A percentile compares a stretch with the other conserved stretches of the same genome.
Evolutionary conservation across 345 rosid species (phyloP).

Genomic region (Turnera subulata): DNA sequence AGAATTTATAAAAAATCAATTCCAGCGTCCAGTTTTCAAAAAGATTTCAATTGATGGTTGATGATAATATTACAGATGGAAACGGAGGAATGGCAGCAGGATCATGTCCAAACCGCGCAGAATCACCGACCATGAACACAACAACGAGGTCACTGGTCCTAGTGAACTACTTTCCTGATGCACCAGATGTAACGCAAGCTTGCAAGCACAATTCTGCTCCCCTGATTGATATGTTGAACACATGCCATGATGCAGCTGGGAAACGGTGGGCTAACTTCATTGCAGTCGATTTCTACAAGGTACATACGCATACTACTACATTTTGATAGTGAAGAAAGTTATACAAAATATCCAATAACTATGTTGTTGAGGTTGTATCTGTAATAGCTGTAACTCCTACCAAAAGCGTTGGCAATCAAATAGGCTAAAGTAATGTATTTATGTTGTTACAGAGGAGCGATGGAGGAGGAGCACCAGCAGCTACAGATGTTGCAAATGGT

Average conservation of each 20-base stretch:
- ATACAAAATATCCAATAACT: too few species aligned
- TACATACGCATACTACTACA: neutral
- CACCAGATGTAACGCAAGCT: constrained; percentile 13
- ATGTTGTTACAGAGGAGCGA: constrained; percentile 23
- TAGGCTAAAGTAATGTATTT: neutral
- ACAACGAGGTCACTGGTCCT: constrained; percentile 18
- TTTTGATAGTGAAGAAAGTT: too few species aligned
- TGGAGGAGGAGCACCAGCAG: constrained; percentile 29
- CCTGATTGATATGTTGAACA: constrained; percentile 18
- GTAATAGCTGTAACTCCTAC: too few species aligned
- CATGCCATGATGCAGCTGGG: constrained; percentile 20
- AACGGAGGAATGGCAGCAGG: constrained; percentile 21
- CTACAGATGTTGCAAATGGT: constrained; percentile 26
- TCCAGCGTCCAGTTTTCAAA: too few species aligned
- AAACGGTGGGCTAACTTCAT: constrained; percentile 33
- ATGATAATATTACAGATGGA: constrained; percentile 15
- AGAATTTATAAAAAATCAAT: neutral
- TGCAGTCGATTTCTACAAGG: constrained; percentile 28
- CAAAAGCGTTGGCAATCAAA: neutral
- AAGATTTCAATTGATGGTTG: neutral
- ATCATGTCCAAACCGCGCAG: constrained; percentile 23
- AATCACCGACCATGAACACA: constrained; percentile 20
- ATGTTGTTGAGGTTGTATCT: too few species aligned
- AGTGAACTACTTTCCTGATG: constrained; percentile 18
- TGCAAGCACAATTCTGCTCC: constrained; percentile 29